Conservation (phyloP, 805 yeast genomes). For the Candida nonsorbophila region DNA sequence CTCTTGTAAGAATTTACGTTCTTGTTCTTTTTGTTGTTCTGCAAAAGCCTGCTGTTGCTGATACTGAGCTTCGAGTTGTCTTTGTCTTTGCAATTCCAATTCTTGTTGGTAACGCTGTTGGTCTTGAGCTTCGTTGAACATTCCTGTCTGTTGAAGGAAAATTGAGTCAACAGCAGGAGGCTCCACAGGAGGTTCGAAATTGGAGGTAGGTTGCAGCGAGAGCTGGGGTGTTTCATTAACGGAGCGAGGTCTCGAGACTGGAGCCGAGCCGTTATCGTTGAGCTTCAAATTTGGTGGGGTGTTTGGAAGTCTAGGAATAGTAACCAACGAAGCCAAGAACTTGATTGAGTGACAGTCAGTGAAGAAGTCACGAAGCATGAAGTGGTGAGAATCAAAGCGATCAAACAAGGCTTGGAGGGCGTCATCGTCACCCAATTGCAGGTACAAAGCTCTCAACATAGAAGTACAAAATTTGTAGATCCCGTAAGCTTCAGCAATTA, state of each 20-base stretch:
- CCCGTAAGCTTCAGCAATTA: slow-evolving; percentile 88
- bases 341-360: slow-evolving; percentile 85
- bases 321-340: slow-evolving; percentile 73
- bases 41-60: slow-evolving; percentile 72
- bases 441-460: slow-evolving; percentile 85
- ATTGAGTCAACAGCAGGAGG: slow-evolving; percentile 33
- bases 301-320: slow-evolving; percentile 63
- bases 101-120: slow-evolving; percentile 58
- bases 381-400: slow-evolving; percentile 69
- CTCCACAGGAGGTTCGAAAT: slow-evolving; percentile 22
- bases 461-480: slow-evolving; percentile 84
- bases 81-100: slow-evolving; percentile 57
- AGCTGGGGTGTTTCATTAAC: slow-evolving; percentile 28
- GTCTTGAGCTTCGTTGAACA: slow-evolving; percentile 49
- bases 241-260: slow-evolving; percentile 28
- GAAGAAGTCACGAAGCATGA: slow-evolving; percentile 71
- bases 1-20: slow-evolving; percentile 62
- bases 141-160: slow-evolving; percentile 52
- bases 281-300: slow-evolving; percentile 56
- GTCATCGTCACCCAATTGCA: slow-evolving; percentile 66
- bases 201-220: slow-evolving; percentile 40
- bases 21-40: slow-evolving; percentile 68
- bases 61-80: slow-evolving; percentile 61
- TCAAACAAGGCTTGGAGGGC: slow-evolving; percentile 71
- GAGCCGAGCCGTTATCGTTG: slow-evolving; percentile 37